A percentile compares a stretch with the other conserved stretches of the same genome.
Conservation (phyloP, 495 filamentous ascomycete genomes). For the Trichocladium uniseriatum region DNA sequence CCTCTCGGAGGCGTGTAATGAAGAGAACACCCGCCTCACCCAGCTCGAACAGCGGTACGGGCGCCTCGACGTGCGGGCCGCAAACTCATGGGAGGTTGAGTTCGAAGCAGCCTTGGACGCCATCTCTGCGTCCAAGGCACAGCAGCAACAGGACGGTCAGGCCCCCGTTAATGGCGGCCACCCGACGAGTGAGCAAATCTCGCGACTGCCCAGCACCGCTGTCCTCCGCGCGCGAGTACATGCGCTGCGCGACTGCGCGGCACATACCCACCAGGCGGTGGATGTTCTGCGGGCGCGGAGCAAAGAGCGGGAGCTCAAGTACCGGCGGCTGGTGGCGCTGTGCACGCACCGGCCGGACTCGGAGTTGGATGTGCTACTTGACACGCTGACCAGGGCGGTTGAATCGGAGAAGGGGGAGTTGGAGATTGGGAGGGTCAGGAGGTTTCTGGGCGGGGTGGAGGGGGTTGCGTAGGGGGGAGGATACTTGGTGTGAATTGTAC, state of each 20-base stretch:
- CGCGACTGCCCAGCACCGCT: slow-evolving; percentile 27
- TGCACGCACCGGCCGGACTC: slow-evolving; percentile 57
- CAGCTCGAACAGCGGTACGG: slow-evolving; percentile 33
- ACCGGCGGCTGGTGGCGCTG: slow-evolving; percentile 58
- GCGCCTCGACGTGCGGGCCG: slow-evolving; percentile 22
- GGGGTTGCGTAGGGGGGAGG: slow-evolving; percentile 9
- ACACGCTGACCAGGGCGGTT: slow-evolving; percentile 55
- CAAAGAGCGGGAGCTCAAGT: slow-evolving; percentile 58
- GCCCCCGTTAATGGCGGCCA: not conserved
- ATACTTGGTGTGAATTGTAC: not conserved
- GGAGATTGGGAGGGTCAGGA: slow-evolving; percentile 58
- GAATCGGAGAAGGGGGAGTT: slow-evolving; percentile 63
- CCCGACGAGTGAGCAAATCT: slow-evolving; percentile 4
- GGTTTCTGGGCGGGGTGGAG: slow-evolving; percentile 67
- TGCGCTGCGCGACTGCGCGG: slow-evolving; percentile 45
- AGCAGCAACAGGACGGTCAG: not conserved
- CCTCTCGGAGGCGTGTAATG: slow-evolving; percentile 38
- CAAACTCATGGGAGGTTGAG: slow-evolving; percentile 33
- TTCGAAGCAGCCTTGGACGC: slow-evolving; percentile 21
- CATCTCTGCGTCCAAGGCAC: not conserved
- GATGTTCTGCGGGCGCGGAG: slow-evolving; percentile 48
- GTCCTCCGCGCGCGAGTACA: slow-evolving; percentile 38
- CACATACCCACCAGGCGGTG: slow-evolving; percentile 50
- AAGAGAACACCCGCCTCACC: slow-evolving; percentile 37
- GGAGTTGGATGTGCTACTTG: slow-evolving; percentile 55